Evolutionary conservation across 805 yeast genomes (phyloP).

Genomic region (Ogataea trehalophila): DNA sequence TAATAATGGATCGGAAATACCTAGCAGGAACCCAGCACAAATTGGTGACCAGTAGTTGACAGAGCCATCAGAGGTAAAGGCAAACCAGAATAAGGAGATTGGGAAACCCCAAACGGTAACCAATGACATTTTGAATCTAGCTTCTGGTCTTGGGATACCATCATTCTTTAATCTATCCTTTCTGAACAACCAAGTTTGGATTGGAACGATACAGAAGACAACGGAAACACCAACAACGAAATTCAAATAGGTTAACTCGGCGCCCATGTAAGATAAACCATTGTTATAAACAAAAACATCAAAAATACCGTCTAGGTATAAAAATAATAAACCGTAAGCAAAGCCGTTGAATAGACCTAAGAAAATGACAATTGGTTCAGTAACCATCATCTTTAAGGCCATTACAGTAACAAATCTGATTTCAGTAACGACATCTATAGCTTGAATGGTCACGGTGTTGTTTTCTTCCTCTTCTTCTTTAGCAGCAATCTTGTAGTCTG

Average conservation of each 20-base stretch:
- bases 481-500: conserved; percentile 14
- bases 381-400: conserved; percentile 31
- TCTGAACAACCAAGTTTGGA: conserved; percentile 30
- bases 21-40: conserved; percentile 30
- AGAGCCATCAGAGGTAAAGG: conserved; percentile 29
- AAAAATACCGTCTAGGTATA: conserved; percentile 33
- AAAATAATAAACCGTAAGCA: conserved; percentile 32
- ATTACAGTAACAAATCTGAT: conserved; percentile 26
- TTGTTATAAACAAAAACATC: conserved; percentile 32
- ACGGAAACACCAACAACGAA: conserved; percentile 32
- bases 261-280: conserved; percentile 27
- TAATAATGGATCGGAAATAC: conserved; percentile 30
- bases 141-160: conserved; percentile 32
- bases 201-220: conserved; percentile 26
- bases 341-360: conserved; percentile 33
- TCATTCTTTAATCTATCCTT: conserved; percentile 28
- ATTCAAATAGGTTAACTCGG: conserved; percentile 31
- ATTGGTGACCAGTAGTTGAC: conserved; percentile 33
- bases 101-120: conserved; percentile 36
- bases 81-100: conserved; percentile 32
- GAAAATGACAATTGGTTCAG: conserved; percentile 32
- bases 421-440: conserved; percentile 24
- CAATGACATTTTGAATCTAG: conserved; percentile 29
- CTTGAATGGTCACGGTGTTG: conserved; percentile 21
- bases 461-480: conserved; percentile 13